Conservation (phyloP, 257 asterid species). For the Linaria vulgaris region DNA sequence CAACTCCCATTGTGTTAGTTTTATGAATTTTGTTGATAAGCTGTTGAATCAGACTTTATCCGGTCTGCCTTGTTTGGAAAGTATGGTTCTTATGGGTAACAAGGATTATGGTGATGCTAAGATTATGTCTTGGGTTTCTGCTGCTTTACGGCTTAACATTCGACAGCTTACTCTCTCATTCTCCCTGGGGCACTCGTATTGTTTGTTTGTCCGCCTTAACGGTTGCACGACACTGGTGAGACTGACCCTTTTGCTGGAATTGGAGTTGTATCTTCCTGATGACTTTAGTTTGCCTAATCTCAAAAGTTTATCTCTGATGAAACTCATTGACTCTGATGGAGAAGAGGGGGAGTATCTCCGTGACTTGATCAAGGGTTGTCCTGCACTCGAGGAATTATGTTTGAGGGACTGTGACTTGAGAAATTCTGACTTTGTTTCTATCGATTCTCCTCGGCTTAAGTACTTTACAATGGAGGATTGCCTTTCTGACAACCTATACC, state of each 20-base stretch:
- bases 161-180: background rate
- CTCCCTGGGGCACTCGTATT: background rate
- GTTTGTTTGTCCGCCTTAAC: background rate
- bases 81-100: background rate
- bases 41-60: background rate
- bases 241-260: background rate
- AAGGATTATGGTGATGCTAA: background rate
- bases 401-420: background rate
- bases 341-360: background rate
- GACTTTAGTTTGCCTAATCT: background rate
- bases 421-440: background rate
- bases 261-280: background rate
- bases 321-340: background rate
- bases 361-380: background rate
- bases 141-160: background rate
- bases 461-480: background rate
- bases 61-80: background rate
- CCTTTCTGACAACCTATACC: background rate
- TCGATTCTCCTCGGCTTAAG: background rate
- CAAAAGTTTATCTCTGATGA: background rate
- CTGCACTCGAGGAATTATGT: background rate
- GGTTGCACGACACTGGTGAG: background rate
- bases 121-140: conserved; percentile 3
- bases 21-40: too few species aligned
- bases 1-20: too few species aligned